A percentile compares a stretch with the other conserved stretches of the same genome.
Evolutionary conservation across 257 asterid genomes (phyloP).

Genomic region (Mentha longifolia): DNA sequence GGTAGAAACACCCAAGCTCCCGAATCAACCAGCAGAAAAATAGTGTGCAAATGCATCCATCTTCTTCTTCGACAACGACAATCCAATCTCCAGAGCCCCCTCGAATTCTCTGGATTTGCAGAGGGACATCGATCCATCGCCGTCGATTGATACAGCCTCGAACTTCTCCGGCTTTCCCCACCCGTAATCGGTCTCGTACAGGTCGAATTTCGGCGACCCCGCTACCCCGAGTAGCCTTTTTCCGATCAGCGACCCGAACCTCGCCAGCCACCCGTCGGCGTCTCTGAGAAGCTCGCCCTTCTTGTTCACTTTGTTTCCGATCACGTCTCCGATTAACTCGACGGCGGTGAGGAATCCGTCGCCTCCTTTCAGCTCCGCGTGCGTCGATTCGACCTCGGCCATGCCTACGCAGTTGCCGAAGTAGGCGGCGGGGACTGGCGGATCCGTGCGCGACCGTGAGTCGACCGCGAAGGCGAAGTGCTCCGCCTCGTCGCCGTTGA

Average conservation of each 20-base stretch:
- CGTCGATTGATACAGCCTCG: constrained; percentile 47
- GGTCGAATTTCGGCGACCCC: constrained; percentile 49
- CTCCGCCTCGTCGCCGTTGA: constrained; percentile 37
- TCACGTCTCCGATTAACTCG: constrained; percentile 37
- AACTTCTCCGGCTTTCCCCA: constrained; percentile 47
- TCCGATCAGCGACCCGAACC: constrained; percentile 8
- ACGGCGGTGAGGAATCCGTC: constrained; percentile 43
- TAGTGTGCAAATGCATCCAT: constrained; percentile 33
- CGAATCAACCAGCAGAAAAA: constrained; percentile 21
- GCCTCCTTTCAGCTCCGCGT: constrained; percentile 33
- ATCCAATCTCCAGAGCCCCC: constrained; percentile 46
- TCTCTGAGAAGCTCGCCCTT: constrained; percentile 33
- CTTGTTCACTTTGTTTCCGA: constrained; percentile 33
- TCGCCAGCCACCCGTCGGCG: constrained; percentile 39
- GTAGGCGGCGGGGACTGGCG: constrained; percentile 47
- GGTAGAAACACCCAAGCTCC: too few species aligned
- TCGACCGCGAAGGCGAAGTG: constrained; percentile 45
- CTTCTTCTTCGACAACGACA: constrained; percentile 37
- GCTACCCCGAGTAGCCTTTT: constrained; percentile 44
- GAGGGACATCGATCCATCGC: constrained; percentile 44
- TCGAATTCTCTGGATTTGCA: constrained; percentile 45
- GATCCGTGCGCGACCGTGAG: constrained; percentile 42
- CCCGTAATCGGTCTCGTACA: constrained; percentile 47
- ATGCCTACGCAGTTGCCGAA: constrained; percentile 46
- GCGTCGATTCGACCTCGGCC: constrained; percentile 24